Evolutionary conservation across 257 asterid species (phyloP).

Genomic region (Salvia rosmarinus): DNA sequence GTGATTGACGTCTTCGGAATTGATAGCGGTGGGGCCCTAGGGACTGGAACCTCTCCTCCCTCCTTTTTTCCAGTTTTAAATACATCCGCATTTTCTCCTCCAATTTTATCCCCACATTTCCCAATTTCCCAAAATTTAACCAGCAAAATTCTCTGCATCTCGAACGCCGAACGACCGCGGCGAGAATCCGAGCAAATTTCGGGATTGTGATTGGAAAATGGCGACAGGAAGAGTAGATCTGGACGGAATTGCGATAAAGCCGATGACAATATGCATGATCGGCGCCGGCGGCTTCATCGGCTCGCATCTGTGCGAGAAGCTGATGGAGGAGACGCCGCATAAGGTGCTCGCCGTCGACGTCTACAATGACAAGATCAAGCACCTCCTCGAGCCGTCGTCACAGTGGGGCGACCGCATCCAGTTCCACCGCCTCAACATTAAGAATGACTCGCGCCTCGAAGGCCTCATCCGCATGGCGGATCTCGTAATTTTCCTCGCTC

Average conservation of each 20-base stretch:
- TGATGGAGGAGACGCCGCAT: conserved; percentile 78
- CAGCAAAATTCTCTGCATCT: conserved; percentile 16
- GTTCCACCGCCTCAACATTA: conserved; percentile 89
- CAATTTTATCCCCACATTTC: conserved; percentile 8
- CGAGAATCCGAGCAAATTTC: background rate
- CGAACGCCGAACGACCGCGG: background rate
- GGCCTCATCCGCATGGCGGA: conserved; percentile 97
- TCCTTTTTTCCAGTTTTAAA: conserved; percentile 65
- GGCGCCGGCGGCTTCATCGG: conserved; percentile 99
- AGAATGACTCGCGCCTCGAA: conserved; percentile 95
- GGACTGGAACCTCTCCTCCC: conserved; percentile 47
- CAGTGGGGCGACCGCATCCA: conserved; percentile 77
- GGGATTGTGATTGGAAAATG: conserved; percentile 42
- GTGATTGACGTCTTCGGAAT: background rate
- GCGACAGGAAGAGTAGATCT: conserved; percentile 81
- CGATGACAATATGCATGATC: conserved; percentile 85
- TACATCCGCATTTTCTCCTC: conserved; percentile 35
- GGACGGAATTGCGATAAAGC: conserved; percentile 77
- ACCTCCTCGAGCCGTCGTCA: conserved; percentile 67
- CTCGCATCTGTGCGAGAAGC: conserved; percentile 90
- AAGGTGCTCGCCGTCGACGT: conserved; percentile 91
- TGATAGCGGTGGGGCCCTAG: conserved; percentile 40
- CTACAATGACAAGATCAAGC: conserved; percentile 84
- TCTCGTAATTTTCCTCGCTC: conserved; percentile 59
- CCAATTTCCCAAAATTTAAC: conserved; percentile 14